A percentile compares a stretch with the other conserved stretches of the same genome.
Conservation (phyloP, 495 filamentous ascomycete genomes). For the Ramalina intermedia region DNA sequence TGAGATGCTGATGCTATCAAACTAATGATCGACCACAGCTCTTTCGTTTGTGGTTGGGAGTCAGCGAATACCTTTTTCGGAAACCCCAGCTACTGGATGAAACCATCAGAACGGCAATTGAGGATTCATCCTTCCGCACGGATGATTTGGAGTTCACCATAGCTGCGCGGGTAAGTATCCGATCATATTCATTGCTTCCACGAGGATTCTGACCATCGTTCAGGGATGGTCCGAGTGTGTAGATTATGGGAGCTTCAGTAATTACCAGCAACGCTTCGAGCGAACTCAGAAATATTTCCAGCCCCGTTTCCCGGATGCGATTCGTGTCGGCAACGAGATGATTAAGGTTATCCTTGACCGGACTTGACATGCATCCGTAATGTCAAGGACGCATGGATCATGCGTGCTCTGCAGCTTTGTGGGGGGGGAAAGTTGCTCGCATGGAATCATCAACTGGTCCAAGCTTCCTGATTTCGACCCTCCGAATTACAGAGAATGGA, state of each 20-base stretch:
- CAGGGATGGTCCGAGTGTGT: conserved; percentile 91
- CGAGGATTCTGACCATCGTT: neutral
- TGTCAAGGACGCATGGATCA: no score
- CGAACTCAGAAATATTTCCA: conserved; percentile 82
- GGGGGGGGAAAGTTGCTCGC: no score
- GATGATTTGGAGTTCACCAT: conserved; percentile 97
- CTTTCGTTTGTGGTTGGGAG: conserved; percentile 95
- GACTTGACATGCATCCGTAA: conserved; percentile 22
- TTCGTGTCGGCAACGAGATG: conserved; percentile 85
- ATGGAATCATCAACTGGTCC: no score
- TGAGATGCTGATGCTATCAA: neutral
- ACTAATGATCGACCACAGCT: conserved; percentile 30
- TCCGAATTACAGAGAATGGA: no score
- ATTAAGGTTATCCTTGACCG: conserved; percentile 89
- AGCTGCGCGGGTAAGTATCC: conserved; percentile 54
- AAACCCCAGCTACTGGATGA: conserved; percentile 74
- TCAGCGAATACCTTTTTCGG: conserved; percentile 92
- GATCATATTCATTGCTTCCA: neutral
- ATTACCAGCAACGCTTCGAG: conserved; percentile 78
- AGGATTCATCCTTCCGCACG: conserved; percentile 73
- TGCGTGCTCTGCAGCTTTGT: no score
- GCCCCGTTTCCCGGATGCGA: conserved; percentile 72
- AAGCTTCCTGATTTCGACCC: no score
- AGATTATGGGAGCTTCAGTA: conserved; percentile 75
- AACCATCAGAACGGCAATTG: conserved; percentile 67